These are phyloP conservation scores for Alternaria panax DNA, from an alignment of 2,329 filamentous ascomycete genomes.

Conservation along the genomic window DNA sequence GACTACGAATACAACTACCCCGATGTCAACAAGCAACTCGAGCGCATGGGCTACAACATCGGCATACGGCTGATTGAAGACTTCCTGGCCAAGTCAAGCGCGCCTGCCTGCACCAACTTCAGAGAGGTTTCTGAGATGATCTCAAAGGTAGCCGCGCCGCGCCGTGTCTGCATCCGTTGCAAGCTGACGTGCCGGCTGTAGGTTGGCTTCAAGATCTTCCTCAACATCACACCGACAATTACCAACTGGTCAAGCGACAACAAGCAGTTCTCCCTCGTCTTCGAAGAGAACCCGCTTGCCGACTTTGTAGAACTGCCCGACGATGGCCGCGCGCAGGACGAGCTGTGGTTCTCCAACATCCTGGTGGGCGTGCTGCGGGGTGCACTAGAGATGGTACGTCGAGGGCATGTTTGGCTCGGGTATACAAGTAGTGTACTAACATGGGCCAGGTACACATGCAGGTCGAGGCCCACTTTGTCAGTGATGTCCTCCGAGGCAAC, in stretches of 20 bases:
- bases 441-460: constrained; percentile 82
- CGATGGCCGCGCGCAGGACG: constrained; percentile 92
- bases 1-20: constrained; percentile 94
- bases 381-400: constrained; percentile 86
- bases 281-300: constrained; percentile 95
- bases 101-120: constrained; percentile 88
- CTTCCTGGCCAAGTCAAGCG: constrained; percentile 94
- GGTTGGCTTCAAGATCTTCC: constrained; percentile 99
- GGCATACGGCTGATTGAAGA: constrained; percentile 95
- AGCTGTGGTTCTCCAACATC: constrained; percentile 98
- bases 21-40: constrained; percentile 96
- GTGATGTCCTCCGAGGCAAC: constrained; percentile 88
- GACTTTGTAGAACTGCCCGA: constrained; percentile 98
- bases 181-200: constrained; percentile 49
- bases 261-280: constrained; percentile 94
- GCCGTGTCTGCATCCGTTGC: background rate
- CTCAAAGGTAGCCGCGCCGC: constrained; percentile 69
- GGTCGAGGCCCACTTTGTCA: constrained; percentile 95
- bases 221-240: constrained; percentile 92
- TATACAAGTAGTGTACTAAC: constrained; percentile 2
- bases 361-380: constrained; percentile 91
- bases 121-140: constrained; percentile 97
- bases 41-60: constrained; percentile 99
- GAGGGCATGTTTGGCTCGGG: background rate
- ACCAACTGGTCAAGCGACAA: constrained; percentile 96